Percentiles rank a stretch among this genome's conserved stretches.
Conservation (phyloP, 228 moss, liverwort and hornwort species). For the Sphagnum magellanicum region DNA sequence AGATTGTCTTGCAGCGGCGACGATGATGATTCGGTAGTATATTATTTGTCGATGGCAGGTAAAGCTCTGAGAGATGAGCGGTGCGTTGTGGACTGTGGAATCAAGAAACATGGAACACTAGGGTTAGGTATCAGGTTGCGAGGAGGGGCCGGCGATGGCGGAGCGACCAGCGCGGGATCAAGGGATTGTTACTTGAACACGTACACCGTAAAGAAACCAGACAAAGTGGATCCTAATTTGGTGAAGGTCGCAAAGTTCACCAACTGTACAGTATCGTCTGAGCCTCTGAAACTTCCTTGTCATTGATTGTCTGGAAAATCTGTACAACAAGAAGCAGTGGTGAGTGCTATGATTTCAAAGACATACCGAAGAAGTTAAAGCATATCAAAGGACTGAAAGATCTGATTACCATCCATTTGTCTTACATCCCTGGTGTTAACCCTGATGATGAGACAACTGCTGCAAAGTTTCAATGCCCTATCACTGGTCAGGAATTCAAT, state of each 20-base stretch:
- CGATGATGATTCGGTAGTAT: slow-evolving; percentile 13
- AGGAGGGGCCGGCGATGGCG: slow-evolving; percentile 97
- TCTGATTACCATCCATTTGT: slow-evolving; percentile 30
- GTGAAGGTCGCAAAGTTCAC: slow-evolving; percentile 62
- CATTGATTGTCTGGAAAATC: slow-evolving; percentile 36
- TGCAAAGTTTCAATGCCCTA: slow-evolving; percentile 42
- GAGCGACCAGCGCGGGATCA: slow-evolving; percentile 95
- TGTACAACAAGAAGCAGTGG: slow-evolving; percentile 47
- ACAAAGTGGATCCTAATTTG: slow-evolving; percentile 92
- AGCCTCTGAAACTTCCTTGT: slow-evolving; percentile 40
- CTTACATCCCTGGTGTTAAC: slow-evolving; percentile 32
- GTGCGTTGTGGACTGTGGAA: slow-evolving; percentile 24
- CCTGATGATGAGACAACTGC: slow-evolving; percentile 37
- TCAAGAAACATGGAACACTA: slow-evolving; percentile 33
- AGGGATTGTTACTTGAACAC: slow-evolving; percentile 91
- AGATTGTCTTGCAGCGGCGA: background rate
- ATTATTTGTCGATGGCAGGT: slow-evolving; percentile 43
- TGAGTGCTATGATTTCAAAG: slow-evolving; percentile 37
- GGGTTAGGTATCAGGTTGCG: slow-evolving; percentile 62
- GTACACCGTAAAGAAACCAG: slow-evolving; percentile 92
- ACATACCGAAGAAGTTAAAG: slow-evolving; percentile 32
- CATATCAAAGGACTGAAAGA: slow-evolving; percentile 49
- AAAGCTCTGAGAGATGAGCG: slow-evolving; percentile 42
- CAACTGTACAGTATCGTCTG: slow-evolving; percentile 34
- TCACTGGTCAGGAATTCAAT: slow-evolving; percentile 40